Percentiles rank a stretch among this genome's conserved stretches.
phyloP scores from a whole-genome alignment of 306 rosid genomes.

The Alnus glutinosa region DNA sequence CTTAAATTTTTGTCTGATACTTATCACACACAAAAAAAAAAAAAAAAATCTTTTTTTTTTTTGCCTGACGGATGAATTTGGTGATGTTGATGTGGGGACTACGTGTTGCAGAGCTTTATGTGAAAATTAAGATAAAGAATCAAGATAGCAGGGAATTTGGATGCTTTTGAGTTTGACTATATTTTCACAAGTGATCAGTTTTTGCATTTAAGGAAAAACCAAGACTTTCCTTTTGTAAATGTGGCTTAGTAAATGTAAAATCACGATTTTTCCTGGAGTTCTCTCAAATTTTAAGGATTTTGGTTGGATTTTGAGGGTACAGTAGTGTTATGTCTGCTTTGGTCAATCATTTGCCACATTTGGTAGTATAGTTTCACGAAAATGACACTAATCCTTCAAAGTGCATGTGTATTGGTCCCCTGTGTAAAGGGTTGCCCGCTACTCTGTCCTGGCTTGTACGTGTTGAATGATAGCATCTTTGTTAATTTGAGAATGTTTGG shows the following conservation, averaged over 20 bases:
- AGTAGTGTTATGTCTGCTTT: constrained; percentile 4
- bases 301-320: background rate
- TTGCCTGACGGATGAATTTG: background rate
- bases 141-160: background rate
- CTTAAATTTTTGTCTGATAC: background rate
- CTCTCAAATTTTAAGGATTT: background rate
- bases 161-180: background rate
- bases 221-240: background rate
- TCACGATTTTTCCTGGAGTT: background rate
- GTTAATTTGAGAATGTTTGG: constrained; percentile 13
- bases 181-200: background rate
- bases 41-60: too few species aligned
- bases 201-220: background rate
- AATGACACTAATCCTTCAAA: background rate
- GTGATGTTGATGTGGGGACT: background rate
- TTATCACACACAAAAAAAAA: too few species aligned
- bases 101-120: background rate
- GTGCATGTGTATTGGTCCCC: background rate
- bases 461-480: background rate
- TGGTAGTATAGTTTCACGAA: background rate
- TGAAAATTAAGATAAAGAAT: background rate
- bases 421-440: background rate
- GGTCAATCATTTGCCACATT: constrained; percentile 4
- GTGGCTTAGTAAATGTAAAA: background rate
- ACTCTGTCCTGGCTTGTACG: background rate